Evolutionary conservation across 345 rosid species (phyloP), one percentile per base, ranked within the genome.

Genomic region (Bruguiera parviflora): DNA sequence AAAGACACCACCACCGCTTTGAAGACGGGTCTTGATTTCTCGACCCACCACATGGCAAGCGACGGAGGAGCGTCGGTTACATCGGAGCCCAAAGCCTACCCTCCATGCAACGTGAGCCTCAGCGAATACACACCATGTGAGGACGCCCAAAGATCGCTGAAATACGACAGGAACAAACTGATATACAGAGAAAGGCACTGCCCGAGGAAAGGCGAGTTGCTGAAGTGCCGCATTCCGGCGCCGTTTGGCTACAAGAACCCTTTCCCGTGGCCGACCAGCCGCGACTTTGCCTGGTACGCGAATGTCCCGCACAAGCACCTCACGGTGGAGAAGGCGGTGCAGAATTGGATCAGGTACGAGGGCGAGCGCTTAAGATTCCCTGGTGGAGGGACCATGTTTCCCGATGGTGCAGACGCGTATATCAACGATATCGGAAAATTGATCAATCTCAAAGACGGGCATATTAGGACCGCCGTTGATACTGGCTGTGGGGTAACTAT

Each of bases 371-470:
- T 84, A 57, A 72, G 71, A 59, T 84, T 84, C 58, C 88, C 88
- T 4, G 86, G 84, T 1, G 88, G 88, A 47, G 88, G 88, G 19
- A 84, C 88, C 63, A 77, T 75, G 81, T 84, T 84, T 73, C 88
- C 84, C 32, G 62, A 82, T 37, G 88, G 86, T 18, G 88, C 88
- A 1, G 81, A 76, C 63, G 82, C 78, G 2, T 84, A 84, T 53
- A 80, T 82, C 13, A 80, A 77, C 58, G 80, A 77, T 29, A 67
- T 77, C 24, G 80, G 70, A 13, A 71, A 68, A 20, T 53, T 77
- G 58, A 72, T 77, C 31, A 57, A 77, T 63, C 72, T 77, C 25
- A 67, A 63, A n/a, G 70, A 67, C 52, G 80, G 76, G 2, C 72
- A 73, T 29, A 67, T 77, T 63, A 62, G 80, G 66, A 72, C 80